Percentiles rank a stretch among this genome's conserved stretches.
Conservation (phyloP, 129 eudicot species). For the Deinandra increscens region DNA sequence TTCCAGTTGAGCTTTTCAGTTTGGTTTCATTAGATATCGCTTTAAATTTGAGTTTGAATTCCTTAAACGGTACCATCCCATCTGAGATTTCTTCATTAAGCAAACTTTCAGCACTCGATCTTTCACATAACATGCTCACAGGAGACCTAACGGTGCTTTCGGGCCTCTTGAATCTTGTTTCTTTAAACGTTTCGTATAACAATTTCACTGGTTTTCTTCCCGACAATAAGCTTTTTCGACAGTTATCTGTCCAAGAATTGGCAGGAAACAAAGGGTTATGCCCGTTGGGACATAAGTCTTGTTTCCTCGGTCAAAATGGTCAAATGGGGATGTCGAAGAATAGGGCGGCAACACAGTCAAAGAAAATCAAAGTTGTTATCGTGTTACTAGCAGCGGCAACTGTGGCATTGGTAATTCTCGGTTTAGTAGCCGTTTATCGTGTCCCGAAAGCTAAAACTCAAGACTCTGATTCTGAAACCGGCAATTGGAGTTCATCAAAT, state of each 20-base stretch:
- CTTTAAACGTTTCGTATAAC: conserved; percentile 74
- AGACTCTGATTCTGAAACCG: conserved; percentile 64
- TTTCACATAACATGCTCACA: conserved; percentile 70
- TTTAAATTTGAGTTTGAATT: conserved; percentile 74
- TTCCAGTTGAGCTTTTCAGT: conserved; percentile 62
- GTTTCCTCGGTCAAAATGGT: conserved; percentile 50
- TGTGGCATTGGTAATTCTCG: conserved; percentile 53
- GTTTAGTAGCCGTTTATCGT: conserved; percentile 55
- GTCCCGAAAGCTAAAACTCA: conserved; percentile 44
- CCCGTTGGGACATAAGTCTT: conserved; percentile 56
- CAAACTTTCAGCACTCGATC: conserved; percentile 74
- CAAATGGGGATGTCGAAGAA: conserved; percentile 28
- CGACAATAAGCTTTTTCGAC: conserved; percentile 76
- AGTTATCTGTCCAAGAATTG: conserved; percentile 54
- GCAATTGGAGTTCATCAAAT: conserved; percentile 51
- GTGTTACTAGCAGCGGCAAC: conserved; percentile 47
- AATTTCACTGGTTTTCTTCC: conserved; percentile 88
- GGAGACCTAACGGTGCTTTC: conserved; percentile 68
- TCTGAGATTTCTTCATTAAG: conserved; percentile 55
- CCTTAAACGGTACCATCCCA: conserved; percentile 63
- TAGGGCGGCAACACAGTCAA: conserved; percentile 32
- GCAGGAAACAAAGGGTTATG: conserved; percentile 79
- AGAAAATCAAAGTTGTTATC: conserved; percentile 63
- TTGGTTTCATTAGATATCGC: conserved; percentile 76
- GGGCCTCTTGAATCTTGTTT: conserved; percentile 73